phyloP scores from a whole-genome alignment of 768 basidiomycete genomes.

The Chlorophyllum brunneum region DNA sequence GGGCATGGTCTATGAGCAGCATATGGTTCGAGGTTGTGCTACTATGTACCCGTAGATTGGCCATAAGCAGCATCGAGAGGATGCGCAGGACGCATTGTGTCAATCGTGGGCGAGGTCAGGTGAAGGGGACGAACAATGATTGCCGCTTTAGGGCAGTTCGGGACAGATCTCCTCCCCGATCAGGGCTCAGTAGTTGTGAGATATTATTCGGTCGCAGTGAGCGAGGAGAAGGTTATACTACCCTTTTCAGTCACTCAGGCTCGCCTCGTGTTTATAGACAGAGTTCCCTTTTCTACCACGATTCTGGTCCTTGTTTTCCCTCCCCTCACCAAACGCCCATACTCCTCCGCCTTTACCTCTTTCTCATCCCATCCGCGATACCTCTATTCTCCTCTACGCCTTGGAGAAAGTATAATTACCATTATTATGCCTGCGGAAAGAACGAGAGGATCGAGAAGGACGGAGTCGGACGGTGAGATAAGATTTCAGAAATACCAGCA shows the following conservation, averaged over 20 bases:
- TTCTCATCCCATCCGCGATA: slow-evolving; percentile 12
- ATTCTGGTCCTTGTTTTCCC: slow-evolving; percentile 19
- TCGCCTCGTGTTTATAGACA: slow-evolving; percentile 29
- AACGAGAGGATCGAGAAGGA: slow-evolving; percentile 22
- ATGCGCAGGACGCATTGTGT: not conserved
- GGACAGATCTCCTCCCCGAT: slow-evolving; percentile 30
- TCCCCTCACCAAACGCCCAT: slow-evolving; percentile 16
- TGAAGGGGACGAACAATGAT: not conserved
- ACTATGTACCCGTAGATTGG: not conserved
- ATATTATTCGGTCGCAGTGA: slow-evolving; percentile 15
- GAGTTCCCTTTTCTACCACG: slow-evolving; percentile 22
- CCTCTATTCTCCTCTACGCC: slow-evolving; percentile 1
- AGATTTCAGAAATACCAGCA: not conserved
- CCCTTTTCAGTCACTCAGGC: slow-evolving; percentile 23
- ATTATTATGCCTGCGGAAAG: slow-evolving; percentile 30
- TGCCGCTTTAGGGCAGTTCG: slow-evolving; percentile 17
- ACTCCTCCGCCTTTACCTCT: slow-evolving; percentile 9
- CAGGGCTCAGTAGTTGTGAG: slow-evolving; percentile 20
- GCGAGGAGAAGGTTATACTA: slow-evolving; percentile 8
- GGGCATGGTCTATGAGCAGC: not conserved
- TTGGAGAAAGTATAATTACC: not conserved
- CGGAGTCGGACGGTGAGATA: slow-evolving; percentile 23
- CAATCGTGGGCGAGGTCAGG: slow-evolving; percentile 4
- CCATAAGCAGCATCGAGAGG: not conserved
- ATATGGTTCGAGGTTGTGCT: not conserved